Evolutionary conservation across 1,139 yeast genomes (phyloP), one percentile per base, ranked within the genome.

Genomic region (Candida sp.): DNA sequence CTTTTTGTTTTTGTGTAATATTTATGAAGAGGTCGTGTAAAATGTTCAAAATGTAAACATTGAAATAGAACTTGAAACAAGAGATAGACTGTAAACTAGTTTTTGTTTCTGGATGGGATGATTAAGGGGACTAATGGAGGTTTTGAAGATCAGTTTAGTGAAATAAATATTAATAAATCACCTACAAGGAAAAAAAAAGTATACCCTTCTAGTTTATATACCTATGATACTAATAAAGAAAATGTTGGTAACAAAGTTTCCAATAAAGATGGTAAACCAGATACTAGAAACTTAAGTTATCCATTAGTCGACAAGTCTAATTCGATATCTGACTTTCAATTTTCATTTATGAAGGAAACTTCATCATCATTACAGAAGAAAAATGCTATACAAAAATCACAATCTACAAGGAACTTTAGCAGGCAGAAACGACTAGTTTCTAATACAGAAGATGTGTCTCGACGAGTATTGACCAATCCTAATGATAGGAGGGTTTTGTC

Each of bases 311-410:
- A 49, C 23, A 48, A 45, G 36, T 41, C 49, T 11, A 32, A 36
- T 5, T 39, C 44, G 47, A 52, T 36, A 37, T 36, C 49, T 34
- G 53, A 56, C 21, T 50, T 51, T 41, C 61, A 52, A 45, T 64
- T 62, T 44, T 66, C 73, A 5, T 69, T 69, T 43, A 69, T 69
- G 75, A 56, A 57, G 39, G 71, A 65, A 15, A 69, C 75, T 0
- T 50, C 73, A 4, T 66, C 73, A 4, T 68, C 74, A 1, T 44
- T 57, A 15, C 64, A 63, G 42, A 66, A 64, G 47, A 62, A 59
- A 42, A 58, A 21, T 23, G 42, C 50, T n/a, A 32, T 32, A n/a
- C 6, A 32, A 32, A 32, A 32, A 12, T 32, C 34, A 11, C 34
- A 32, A 32, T 32, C 34, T 11, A 11, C 19, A 5, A 32, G 19